Base-by-base conservation (phyloP, 108 stramenopile genomes). In the Nitzschia putrida region DNA sequence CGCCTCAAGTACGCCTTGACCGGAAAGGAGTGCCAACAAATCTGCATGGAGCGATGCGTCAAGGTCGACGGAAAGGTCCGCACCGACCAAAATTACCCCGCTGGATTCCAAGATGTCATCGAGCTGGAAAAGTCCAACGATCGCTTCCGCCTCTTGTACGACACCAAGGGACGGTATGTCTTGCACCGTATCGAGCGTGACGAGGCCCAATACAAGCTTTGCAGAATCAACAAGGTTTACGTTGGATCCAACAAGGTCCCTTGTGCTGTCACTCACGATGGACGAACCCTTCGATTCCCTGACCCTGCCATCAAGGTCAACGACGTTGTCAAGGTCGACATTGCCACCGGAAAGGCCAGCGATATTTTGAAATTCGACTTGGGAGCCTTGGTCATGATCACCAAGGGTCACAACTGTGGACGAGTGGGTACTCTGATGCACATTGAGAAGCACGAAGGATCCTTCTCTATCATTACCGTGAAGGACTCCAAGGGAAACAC, bases 1-100 rank as follows among this genome's bases (percentile, higher is more conserved):
- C 94, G 98, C 63, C 96, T 99, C 13, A 99, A 99, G 97, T 99
- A 99, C 79, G 99, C 99, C 57, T 84, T 99, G 61, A 99, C 95
- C 79, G 91, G 87, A 69, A 91, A 94, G 83, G 99, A 99, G 83
- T 94, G 95, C 76, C 86, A 84, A 80, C 92, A 96, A 85, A 99
- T 99, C 82, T 98, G 97, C 90, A 99, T 99, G 97, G 94, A 98
- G 79, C 95, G 97, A 76, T 93, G 93, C 67, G 96, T 99, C 74
- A 94, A 94, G 87, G 94, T 98, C 56, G 97, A 98, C 70, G 97
- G 97, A 68, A 98, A 98, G 91, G 88, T 99, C 73, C 95, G 99
- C 65, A 98, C 99, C 49, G 99, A 99, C 80, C 71, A 80, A 64
- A 97, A 97, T 91, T 99, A 87, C 90, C 99, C 99, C 50, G 95